Conservation (phyloP, 116 monocot genomes). For the Cymodocea nodosa region DNA sequence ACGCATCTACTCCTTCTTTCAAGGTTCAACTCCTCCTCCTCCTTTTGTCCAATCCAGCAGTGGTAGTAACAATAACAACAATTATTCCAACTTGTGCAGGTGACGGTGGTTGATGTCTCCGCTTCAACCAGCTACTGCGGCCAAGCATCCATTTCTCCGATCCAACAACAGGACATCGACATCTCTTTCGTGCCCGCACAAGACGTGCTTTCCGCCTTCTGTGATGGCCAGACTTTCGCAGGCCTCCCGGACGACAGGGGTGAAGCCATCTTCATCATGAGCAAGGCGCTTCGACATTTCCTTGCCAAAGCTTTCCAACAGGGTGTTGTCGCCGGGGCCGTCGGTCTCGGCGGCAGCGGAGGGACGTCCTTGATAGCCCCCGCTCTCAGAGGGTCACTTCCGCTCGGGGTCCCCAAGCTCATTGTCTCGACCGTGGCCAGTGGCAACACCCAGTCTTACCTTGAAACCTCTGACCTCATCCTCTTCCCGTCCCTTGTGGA, state of each 20-base stretch:
- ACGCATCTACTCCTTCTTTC: conserved; percentile 17
- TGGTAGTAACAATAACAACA: too few relatives aligned
- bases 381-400: conserved; percentile 62
- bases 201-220: conserved; percentile 29
- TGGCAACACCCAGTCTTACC: conserved; percentile 65
- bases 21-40: conserved; percentile 24
- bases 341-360: conserved; percentile 83
- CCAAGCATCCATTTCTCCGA: neutral
- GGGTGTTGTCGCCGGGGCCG: conserved; percentile 36
- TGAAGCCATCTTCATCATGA: conserved; percentile 55
- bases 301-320: conserved; percentile 33
- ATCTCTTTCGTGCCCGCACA: conserved; percentile 35
- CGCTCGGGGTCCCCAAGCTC: conserved; percentile 76
- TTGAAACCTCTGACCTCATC: conserved; percentile 65
- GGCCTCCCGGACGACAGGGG: conserved; percentile 64
- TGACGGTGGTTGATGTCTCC: conserved; percentile 74
- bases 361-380: conserved; percentile 72
- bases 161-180: conserved; percentile 6
- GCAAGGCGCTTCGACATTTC: conserved; percentile 44
- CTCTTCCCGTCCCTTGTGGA: conserved; percentile 80
- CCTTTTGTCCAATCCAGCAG: neutral
- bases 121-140: conserved; percentile 21
- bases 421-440: conserved; percentile 91
- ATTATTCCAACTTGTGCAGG: conserved; percentile 18
- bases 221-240: conserved; percentile 4